These are phyloP conservation scores for Phytophthora palmivora DNA, from an alignment of 352 stramenopile species.

Conservation along the genomic window DNA sequence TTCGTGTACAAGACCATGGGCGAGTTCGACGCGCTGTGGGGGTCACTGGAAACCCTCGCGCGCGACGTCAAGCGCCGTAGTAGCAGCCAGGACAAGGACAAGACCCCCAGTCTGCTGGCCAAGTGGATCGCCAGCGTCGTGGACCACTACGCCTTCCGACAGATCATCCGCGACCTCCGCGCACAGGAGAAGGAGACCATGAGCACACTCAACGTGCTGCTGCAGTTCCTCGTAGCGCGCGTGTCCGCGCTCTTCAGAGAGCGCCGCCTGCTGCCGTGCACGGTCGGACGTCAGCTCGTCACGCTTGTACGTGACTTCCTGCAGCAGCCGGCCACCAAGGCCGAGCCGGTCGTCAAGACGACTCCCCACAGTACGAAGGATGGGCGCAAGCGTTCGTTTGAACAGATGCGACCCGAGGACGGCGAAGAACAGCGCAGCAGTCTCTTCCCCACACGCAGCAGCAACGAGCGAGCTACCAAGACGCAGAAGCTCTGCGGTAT, in stretches of 20 bases:
- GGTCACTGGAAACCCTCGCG: constrained; percentile 60
- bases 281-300: constrained; percentile 60
- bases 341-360: constrained; percentile 22
- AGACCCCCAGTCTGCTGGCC: constrained; percentile 51
- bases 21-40: constrained; percentile 80
- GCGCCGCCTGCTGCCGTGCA: constrained; percentile 61
- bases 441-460: constrained; percentile 44
- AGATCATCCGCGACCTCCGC: constrained; percentile 62
- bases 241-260: constrained; percentile 68
- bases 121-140: constrained; percentile 83
- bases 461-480: constrained; percentile 49
- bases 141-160: constrained; percentile 77
- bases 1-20: constrained; percentile 86
- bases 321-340: constrained; percentile 50
- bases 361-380: constrained; percentile 20
- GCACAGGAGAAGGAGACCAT: constrained; percentile 76
- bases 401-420: constrained; percentile 60
- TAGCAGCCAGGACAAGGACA: constrained; percentile 16
- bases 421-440: constrained; percentile 32
- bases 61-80: constrained; percentile 56
- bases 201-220: constrained; percentile 75
- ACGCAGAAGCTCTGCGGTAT: constrained; percentile 67
- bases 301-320: constrained; percentile 73
- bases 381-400: constrained; percentile 61
- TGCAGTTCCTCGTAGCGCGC: constrained; percentile 73